Evolutionary conservation across 257 asterid genomes (phyloP), one percentile per base, ranked within the genome.

Genomic region (Prunella vulgaris): DNA sequence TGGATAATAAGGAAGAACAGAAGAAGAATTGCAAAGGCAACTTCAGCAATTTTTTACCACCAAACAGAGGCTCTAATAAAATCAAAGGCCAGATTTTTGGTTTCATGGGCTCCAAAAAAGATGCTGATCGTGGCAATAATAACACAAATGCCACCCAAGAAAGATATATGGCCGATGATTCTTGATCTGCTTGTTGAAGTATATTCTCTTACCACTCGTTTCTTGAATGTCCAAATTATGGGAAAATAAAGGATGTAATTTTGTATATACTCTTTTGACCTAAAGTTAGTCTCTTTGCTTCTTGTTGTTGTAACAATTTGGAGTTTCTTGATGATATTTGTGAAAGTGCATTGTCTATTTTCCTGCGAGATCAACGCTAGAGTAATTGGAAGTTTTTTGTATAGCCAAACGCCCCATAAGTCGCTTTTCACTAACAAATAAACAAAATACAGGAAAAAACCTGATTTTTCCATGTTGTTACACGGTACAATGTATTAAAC

Each of bases 21-120:
- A 78, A 73, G 49, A 33, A 18, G 53, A 54, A 17, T 14, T 35
- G 20, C 27, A 56, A 64, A 6, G 40, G 54, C 30, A 59, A 18
- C 5, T 35, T 17, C 9, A 10, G 30, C 53, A 30, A 22, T 10
- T n/a, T n/a, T n/a, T 58, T 57, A 3, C 86, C 85, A 6, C 82
- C 72, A 38, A 66, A 22, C 49, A 76, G 87, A 64, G 85, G 85
- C 5, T 69, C 63, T 48, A 66, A 82, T 33, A 70, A 21, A 63
- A 66, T 83, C 76, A 83, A 56, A 42, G 58, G 37, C 22, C 68
- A 13, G 37, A 80, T 83, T 6, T 1, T 24, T 7, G 74, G 17
- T 2, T 0, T 7, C 32, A 64, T 35, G 42, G 42, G 7, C n/a
- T 6, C 48, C 24, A 24, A 67, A 8, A 51, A 69, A 42, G 64